These are phyloP conservation scores for Clavispora phyllophila DNA, from an alignment of 805 yeast genomes.

Conservation along the genomic window DNA sequence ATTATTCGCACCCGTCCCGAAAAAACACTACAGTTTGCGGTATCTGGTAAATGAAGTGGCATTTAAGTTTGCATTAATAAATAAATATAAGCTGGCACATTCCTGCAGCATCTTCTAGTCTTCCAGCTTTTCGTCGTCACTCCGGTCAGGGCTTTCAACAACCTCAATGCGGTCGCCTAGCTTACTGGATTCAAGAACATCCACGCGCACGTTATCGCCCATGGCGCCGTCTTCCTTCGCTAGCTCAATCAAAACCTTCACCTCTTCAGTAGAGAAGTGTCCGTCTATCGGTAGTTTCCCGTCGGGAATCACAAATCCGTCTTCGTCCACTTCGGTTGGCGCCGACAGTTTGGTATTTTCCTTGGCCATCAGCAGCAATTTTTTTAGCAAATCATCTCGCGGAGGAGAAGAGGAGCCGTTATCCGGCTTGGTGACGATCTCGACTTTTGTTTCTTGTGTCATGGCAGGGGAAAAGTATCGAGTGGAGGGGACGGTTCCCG, in stretches of 20 bases:
- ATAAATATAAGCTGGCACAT: too few species aligned
- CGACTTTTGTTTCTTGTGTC: conserved; percentile 14
- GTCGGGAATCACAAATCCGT: conserved; percentile 33
- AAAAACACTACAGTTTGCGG: too few species aligned
- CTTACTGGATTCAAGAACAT: conserved; percentile 20
- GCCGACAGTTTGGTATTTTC: conserved; percentile 11
- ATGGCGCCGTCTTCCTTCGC: conserved; percentile 29
- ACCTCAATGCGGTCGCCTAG: conserved; percentile 30
- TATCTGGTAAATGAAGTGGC: too few species aligned
- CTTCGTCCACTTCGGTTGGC: conserved; percentile 17
- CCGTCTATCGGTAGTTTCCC: conserved; percentile 39
- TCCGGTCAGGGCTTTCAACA: conserved; percentile 12
- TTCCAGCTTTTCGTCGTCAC: too few species aligned
- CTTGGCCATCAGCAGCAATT: conserved; percentile 22
- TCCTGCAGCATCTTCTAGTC: too few species aligned
- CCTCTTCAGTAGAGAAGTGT: conserved; percentile 33
- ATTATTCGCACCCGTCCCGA: too few species aligned
- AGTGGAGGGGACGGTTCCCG: too few species aligned
- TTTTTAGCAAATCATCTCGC: conserved; percentile 18
- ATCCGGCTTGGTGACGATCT: conserved; percentile 25
- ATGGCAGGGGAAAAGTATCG: conserved; percentile 7
- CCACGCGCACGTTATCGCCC: conserved; percentile 20
- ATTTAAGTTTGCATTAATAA: too few species aligned
- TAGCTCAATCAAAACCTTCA: conserved; percentile 24
- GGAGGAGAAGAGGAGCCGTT: conserved; percentile 3